Percentiles rank a stretch among this genome's conserved stretches.
Evolutionary conservation across 345 rosid genomes (phyloP).

Genomic region (Nephelium lappaceum): DNA sequence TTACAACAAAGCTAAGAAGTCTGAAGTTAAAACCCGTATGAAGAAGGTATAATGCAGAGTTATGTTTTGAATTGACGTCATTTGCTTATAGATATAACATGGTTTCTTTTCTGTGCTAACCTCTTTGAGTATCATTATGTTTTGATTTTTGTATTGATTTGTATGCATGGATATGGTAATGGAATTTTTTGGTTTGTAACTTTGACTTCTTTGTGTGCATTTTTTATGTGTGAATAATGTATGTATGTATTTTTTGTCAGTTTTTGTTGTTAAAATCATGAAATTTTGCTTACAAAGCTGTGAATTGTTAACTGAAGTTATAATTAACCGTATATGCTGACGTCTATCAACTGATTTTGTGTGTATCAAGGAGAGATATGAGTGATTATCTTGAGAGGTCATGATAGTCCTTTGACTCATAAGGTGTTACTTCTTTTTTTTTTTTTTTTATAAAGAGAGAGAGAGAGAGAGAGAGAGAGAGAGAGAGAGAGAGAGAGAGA

Average conservation of each 20-base stretch:
- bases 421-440: too few relatives aligned
- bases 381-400: too few relatives aligned
- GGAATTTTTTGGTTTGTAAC: background rate
- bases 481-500: too few relatives aligned
- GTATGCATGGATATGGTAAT: background rate
- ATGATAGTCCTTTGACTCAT: too few relatives aligned
- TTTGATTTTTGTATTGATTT: background rate
- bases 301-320: background rate
- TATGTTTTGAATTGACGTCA: background rate
- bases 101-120: conserved; percentile 1
- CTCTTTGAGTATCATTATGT: background rate
- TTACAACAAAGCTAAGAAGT: conserved; percentile 81
- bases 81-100: background rate
- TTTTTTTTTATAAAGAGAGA: too few relatives aligned
- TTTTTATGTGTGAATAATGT: background rate
- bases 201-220: background rate
- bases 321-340: too few relatives aligned
- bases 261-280: too few relatives aligned
- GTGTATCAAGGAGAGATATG: too few relatives aligned
- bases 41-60: conserved; percentile 59
- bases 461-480: too few relatives aligned
- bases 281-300: background rate
- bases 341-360: too few relatives aligned
- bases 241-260: background rate
- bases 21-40: conserved; percentile 92